Base-by-base conservation (phyloP, 352 stramenopile genomes). In the Globisporangium carolinianum region DNA sequence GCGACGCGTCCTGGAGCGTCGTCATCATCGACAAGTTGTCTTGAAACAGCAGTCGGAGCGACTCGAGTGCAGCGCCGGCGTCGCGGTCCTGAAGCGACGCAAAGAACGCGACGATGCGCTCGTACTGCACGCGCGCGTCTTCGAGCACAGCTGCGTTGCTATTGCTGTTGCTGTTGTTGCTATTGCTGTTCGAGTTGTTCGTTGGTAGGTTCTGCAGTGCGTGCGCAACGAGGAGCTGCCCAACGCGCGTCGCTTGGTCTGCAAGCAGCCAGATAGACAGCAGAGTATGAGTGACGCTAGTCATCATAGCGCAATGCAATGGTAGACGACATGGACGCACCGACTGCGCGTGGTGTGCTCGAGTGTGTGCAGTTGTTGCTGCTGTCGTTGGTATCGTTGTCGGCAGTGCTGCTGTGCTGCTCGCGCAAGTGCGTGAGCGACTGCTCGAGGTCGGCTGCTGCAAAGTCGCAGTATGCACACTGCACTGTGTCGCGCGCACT, bases 191-290 rank as follows among this genome's bases (percentile, higher is more conserved):
- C 4, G 5, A 24, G 17, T 18, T 49, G 12, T 49, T n/a, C 1
- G 81, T 58, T 36, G 54, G 43, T 15, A 59, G 54, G 18, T 45
- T 48, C 48, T 57, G 57, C 18, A 89, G 61, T 47, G 75, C 75
- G 35, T 69, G 73, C 38, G 83, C 68, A 11, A 87, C 56, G 17
- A 89, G 58, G 63, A 85, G 77, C 38, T 85, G 73, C 35, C 74
- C 76, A 58, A 89, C 65, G 36, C 86, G 65, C 12, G 86, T 54
- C 9, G 79, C 71, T 47, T 83, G 68, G 45, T 69, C 79, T 86
- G 60, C 43, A 32, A 43, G 47, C 42, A 39, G 53, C 11, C 38
- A 36, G 38, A 41, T 9, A 48, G 62, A 9, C 52, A 49, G 14
- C 4, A 14, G 53, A 53, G 15, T 4, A 45, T 17, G 18, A 14